Evolutionary conservation across 768 basidiomycete species (phyloP).

Genomic region (Clitopilus passeckerianus): DNA sequence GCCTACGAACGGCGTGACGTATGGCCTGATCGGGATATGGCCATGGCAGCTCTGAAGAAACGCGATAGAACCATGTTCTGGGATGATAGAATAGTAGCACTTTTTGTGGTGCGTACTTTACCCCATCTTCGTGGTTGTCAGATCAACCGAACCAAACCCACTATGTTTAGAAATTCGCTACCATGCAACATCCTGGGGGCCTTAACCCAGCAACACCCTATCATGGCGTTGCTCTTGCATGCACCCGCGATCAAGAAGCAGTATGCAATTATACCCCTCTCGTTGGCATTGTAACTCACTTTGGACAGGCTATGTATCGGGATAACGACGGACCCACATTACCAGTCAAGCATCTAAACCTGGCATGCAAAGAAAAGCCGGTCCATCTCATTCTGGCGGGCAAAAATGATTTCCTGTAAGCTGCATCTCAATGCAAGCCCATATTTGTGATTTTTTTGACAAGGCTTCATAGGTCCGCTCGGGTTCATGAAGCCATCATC

Average conservation of each 20-base stretch:
- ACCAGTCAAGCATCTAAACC: conserved; percentile 44
- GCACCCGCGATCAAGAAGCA: conserved; percentile 58
- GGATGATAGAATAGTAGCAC: conserved; percentile 47
- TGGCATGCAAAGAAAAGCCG: conserved; percentile 32
- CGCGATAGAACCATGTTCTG: conserved; percentile 35
- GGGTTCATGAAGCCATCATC: conserved; percentile 24
- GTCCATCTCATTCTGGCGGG: conserved; percentile 52
- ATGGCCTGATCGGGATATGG: conserved; percentile 45
- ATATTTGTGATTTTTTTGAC: neutral
- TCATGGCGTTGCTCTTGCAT: conserved; percentile 44
- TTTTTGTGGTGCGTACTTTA: conserved; percentile 45
- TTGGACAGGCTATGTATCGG: conserved; percentile 54
- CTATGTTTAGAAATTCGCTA: conserved; percentile 38
- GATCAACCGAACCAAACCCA: conserved; percentile 1
- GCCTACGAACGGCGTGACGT: conserved; percentile 47
- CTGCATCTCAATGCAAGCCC: neutral
- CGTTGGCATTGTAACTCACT: neutral
- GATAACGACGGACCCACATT: conserved; percentile 50
- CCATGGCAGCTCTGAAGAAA: conserved; percentile 28
- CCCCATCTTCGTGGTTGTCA: neutral
- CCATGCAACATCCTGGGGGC: conserved; percentile 30
- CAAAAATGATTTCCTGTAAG: conserved; percentile 50
- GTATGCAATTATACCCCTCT: conserved; percentile 26
- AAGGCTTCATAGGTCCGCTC: conserved; percentile 17
- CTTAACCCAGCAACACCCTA: conserved; percentile 25